Conservation (phyloP, 2,329 filamentous ascomycete genomes). For the Cryphonectria carpinicola region DNA sequence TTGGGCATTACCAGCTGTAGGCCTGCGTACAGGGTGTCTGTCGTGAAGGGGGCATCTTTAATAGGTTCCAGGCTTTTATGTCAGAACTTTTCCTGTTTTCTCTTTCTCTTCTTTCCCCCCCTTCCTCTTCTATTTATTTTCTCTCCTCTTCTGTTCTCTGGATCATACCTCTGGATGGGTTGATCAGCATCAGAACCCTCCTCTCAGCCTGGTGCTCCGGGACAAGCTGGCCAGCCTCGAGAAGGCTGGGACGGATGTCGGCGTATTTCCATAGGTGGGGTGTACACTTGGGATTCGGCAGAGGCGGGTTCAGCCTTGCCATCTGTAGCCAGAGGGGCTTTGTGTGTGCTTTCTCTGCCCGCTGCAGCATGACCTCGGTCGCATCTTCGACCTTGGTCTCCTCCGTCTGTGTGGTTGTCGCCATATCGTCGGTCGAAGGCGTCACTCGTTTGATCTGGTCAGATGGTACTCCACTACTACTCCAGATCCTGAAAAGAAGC, state of each 20-base stretch:
- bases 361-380: slow-evolving; percentile 21
- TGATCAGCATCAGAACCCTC: slow-evolving; percentile 47
- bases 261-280: slow-evolving; percentile 42
- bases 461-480: not conserved
- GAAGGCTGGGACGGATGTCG: slow-evolving; percentile 38
- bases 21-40: slow-evolving; percentile 59
- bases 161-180: slow-evolving; percentile 39
- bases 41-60: slow-evolving; percentile 55
- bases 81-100: not conserved
- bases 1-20: slow-evolving; percentile 58
- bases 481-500: not conserved
- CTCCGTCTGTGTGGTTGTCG: slow-evolving; percentile 22
- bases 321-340: slow-evolving; percentile 51
- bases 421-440: slow-evolving; percentile 14
- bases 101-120: not conserved
- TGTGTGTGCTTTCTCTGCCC: slow-evolving; percentile 29
- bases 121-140: not conserved
- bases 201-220: slow-evolving; percentile 41
- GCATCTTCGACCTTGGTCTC: slow-evolving; percentile 20
- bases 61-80: slow-evolving; percentile 2
- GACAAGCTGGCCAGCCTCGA: slow-evolving; percentile 30
- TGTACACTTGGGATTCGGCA: slow-evolving; percentile 45
- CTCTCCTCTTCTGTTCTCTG: not conserved
- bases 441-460: not conserved
- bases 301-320: slow-evolving; percentile 46